Conservation (phyloP, 2,329 filamentous ascomycete genomes). For the Pezicula radicicola region DNA sequence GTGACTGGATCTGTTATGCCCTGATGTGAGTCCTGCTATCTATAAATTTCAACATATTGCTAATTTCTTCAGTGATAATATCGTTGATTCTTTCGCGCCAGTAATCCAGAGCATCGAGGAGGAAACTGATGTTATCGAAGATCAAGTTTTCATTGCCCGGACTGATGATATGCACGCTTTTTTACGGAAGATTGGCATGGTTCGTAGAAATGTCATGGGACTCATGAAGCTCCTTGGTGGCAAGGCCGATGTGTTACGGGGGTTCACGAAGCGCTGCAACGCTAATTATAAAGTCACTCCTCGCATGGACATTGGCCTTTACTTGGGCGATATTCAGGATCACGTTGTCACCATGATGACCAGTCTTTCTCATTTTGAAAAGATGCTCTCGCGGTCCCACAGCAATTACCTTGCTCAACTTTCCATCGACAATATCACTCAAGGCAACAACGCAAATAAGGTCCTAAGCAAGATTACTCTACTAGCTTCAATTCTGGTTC, state of each 20-base stretch:
- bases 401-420: slow-evolving; percentile 96
- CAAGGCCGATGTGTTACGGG: slow-evolving; percentile 97
- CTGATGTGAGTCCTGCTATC: slow-evolving; percentile 66
- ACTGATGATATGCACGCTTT: slow-evolving; percentile 87
- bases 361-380: slow-evolving; percentile 92
- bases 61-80: slow-evolving; percentile 68
- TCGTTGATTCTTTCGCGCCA: slow-evolving; percentile 92
- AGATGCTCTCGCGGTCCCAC: slow-evolving; percentile 91
- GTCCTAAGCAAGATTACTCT: slow-evolving; percentile 94
- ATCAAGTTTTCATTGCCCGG: slow-evolving; percentile 89
- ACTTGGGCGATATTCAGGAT: slow-evolving; percentile 96
- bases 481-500: slow-evolving; percentile 91
- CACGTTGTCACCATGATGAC: slow-evolving; percentile 99
- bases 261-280: slow-evolving; percentile 98
- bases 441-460: slow-evolving; percentile 84
- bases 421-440: slow-evolving; percentile 84
- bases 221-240: slow-evolving; percentile 90
- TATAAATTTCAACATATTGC: background rate
- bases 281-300: slow-evolving; percentile 95
- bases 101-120: slow-evolving; percentile 83
- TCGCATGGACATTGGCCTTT: slow-evolving; percentile 93
- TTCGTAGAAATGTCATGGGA: slow-evolving; percentile 92
- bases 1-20: slow-evolving; percentile 99
- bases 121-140: slow-evolving; percentile 90
- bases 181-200: slow-evolving; percentile 81